Evolutionary conservation across 1,139 yeast species (phyloP).

Genomic region (Suhomyces atakaporum): DNA sequence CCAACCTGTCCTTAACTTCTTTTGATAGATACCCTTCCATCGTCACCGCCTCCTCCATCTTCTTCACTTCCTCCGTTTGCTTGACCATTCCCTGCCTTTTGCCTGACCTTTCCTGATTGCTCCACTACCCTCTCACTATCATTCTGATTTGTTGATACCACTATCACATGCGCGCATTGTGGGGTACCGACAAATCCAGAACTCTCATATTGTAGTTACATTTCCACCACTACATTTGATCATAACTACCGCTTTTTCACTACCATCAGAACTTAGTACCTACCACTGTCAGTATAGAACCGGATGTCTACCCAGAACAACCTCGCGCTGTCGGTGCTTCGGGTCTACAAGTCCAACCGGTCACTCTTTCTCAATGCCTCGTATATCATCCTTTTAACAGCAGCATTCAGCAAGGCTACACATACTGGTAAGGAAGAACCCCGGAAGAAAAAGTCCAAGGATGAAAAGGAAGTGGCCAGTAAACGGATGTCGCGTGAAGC

Average conservation of each 20-base stretch:
- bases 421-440: conserved; percentile 23
- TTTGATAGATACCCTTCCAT: no score
- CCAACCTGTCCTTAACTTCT: no score
- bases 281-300: neutral
- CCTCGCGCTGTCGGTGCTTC: conserved; percentile 26
- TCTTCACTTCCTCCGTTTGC: no score
- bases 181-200: neutral
- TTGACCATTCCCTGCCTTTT: no score
- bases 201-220: neutral
- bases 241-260: neutral
- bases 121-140: neutral
- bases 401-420: conserved; percentile 50
- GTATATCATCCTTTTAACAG: conserved; percentile 47
- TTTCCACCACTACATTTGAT: no score
- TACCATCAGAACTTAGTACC: neutral
- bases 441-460: conserved; percentile 14
- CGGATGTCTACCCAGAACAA: conserved; percentile 2
- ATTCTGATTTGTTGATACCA: no score
- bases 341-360: conserved; percentile 47
- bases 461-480: conserved; percentile 7
- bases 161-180: no score
- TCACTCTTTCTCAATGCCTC: conserved; percentile 51
- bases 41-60: no score
- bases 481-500: conserved; percentile 37
- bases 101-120: neutral